Evolutionary conservation across 2,329 filamentous ascomycete genomes (phyloP).

Genomic region (Ophiocordyceps camponoti-leonardi): DNA sequence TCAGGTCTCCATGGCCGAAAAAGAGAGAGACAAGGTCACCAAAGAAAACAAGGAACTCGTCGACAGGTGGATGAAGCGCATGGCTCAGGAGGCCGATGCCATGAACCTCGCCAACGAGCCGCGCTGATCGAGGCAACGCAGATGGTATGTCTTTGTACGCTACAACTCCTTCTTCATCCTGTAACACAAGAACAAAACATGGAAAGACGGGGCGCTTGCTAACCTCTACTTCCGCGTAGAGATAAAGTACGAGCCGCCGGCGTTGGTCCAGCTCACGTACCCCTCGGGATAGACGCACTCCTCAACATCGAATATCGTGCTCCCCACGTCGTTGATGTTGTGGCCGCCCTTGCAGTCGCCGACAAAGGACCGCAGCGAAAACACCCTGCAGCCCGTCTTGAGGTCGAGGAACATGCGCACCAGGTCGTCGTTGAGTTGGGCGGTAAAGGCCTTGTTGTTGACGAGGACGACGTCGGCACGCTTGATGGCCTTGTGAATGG

Average conservation of each 20-base stretch:
- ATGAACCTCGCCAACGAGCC: conserved; percentile 57
- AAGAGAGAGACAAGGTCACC: conserved; percentile 53
- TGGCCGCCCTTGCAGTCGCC: conserved; percentile 59
- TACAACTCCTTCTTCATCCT: conserved; percentile 6
- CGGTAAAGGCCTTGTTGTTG: conserved; percentile 94
- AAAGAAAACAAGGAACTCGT: conserved; percentile 80
- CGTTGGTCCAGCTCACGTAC: conserved; percentile 86
- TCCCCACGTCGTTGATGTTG: conserved; percentile 63
- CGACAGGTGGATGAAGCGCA: conserved; percentile 78
- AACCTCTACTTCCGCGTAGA: conserved; percentile 51
- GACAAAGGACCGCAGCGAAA: conserved; percentile 85
- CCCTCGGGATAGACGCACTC: conserved; percentile 41
- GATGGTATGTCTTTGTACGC: conserved; percentile 15
- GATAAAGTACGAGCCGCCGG: conserved; percentile 73
- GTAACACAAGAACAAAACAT: conserved; percentile 2
- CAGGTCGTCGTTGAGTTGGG: conserved; percentile 68
- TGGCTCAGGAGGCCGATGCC: conserved; percentile 69
- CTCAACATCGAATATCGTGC: conserved; percentile 65
- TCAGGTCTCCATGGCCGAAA: conserved; percentile 73
- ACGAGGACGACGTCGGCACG: conserved; percentile 90
- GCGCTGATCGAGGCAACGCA: conserved; percentile 4
- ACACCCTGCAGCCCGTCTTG: conserved; percentile 76
- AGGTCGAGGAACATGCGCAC: conserved; percentile 85
- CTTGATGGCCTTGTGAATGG: conserved; percentile 56
- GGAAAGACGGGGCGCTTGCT: conserved; percentile 13